A percentile compares a stretch with the other conserved stretches of the same genome.
phyloP scores from a whole-genome alignment of 305 asterid species.

The Solanum hybrid region DNA sequence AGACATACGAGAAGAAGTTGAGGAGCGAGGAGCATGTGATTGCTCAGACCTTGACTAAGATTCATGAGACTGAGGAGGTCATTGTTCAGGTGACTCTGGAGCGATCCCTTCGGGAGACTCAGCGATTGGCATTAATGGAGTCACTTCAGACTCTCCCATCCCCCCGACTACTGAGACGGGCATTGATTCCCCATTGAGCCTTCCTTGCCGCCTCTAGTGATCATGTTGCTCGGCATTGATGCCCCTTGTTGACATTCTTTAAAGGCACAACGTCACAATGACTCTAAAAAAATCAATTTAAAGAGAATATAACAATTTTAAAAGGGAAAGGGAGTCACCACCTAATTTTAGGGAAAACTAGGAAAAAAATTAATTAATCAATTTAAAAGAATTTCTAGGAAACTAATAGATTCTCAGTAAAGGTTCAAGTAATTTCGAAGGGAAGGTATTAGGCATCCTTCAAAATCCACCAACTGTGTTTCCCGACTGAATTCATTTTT shows the following conservation, averaged over 20 bases:
- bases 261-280: neutral
- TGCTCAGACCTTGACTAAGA: neutral
- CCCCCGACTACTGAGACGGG: neutral
- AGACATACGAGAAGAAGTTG: neutral
- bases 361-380: too few relatives aligned
- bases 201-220: neutral
- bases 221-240: neutral
- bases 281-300: neutral
- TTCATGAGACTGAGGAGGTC: neutral
- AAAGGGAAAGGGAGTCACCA: neutral
- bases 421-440: neutral
- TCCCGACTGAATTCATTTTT: neutral
- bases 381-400: neutral
- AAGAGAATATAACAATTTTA: neutral
- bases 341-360: neutral
- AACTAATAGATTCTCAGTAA: neutral
- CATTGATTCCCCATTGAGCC: fast-evolving
- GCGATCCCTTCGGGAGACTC: neutral
- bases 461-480: neutral
- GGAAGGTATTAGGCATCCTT: neutral
- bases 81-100: neutral
- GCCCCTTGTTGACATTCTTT: neutral
- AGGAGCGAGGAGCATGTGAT: neutral
- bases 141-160: neutral
- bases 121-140: neutral